Percentiles rank a stretch among this genome's conserved stretches.
Evolutionary conservation across 2,329 filamentous ascomycete genomes (phyloP).

Genomic region (Daldinia eschscholtzii): DNA sequence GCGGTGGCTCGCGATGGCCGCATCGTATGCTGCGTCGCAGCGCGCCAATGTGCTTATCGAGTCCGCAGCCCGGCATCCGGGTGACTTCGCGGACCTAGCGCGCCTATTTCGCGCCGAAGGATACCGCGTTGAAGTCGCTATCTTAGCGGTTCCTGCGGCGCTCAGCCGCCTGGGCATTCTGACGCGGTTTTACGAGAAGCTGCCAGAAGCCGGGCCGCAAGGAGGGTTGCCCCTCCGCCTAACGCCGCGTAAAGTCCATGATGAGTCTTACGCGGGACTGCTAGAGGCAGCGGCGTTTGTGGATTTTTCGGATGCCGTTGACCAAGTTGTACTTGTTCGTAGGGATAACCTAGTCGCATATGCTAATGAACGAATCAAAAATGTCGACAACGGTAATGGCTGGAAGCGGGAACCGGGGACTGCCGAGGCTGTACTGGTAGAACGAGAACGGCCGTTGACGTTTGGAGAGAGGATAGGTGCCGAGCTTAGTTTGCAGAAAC

Average conservation of each 20-base stretch:
- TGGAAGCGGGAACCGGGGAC: conserved; percentile 35
- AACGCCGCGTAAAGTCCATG: conserved; percentile 60
- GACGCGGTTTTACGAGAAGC: conserved; percentile 55
- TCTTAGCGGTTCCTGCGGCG: conserved; percentile 59
- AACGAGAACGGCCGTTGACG: conserved; percentile 51
- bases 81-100: conserved; percentile 57
- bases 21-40: conserved; percentile 50
- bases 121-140: conserved; percentile 57
- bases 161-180: conserved; percentile 60
- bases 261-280: conserved; percentile 60
- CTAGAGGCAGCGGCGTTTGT: conserved; percentile 55
- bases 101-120: conserved; percentile 51
- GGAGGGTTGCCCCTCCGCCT: conserved; percentile 55
- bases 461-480: conserved; percentile 46
- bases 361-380: conserved; percentile 34
- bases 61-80: conserved; percentile 60
- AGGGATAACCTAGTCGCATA: conserved; percentile 56
- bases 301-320: conserved; percentile 50
- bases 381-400: not conserved
- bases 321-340: conserved; percentile 57
- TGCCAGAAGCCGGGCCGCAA: conserved; percentile 54
- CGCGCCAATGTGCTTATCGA: conserved; percentile 59
- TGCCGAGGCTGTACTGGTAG: conserved; percentile 45
- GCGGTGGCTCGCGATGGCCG: conserved; percentile 59
- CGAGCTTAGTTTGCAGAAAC: conserved; percentile 45